These are phyloP conservation scores for Leishmania arabica DNA, from an alignment of 208 protist genomes.

Conservation along the genomic window DNA sequence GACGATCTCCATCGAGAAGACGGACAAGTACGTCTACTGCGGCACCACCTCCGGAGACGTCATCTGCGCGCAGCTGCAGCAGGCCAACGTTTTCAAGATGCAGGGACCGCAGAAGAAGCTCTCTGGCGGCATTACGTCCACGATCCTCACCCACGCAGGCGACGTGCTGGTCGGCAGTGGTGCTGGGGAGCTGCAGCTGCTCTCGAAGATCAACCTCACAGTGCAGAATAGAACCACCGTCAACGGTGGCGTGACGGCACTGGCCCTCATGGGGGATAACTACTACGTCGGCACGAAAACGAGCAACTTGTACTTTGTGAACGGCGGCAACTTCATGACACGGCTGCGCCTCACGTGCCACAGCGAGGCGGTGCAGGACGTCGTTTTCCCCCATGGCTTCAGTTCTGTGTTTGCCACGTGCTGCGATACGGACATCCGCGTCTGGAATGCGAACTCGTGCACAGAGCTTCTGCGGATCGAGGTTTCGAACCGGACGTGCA, in stretches of 20 bases:
- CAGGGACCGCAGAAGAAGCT: conserved; percentile 89
- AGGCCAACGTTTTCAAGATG: conserved; percentile 91
- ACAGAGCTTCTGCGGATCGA: conserved; percentile 95
- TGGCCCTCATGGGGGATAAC: conserved; percentile 72
- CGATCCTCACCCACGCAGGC: conserved; percentile 59
- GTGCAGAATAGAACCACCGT: conserved; percentile 70
- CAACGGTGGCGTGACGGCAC: conserved; percentile 87
- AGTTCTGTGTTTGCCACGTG: conserved; percentile 96
- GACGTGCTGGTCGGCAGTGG: conserved; percentile 93
- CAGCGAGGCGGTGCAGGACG: conserved; percentile 91
- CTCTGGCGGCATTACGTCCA: conserved; percentile 83
- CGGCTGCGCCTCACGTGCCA: conserved; percentile 95
- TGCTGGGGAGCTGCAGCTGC: conserved; percentile 85
- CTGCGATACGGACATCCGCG: conserved; percentile 92
- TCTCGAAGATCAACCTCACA: conserved; percentile 90
- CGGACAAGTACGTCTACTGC: conserved; percentile 91
- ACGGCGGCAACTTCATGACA: conserved; percentile 83
- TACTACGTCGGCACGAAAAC: conserved; percentile 90
- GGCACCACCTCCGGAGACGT: conserved; percentile 94
- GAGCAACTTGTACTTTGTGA: conserved; percentile 94
- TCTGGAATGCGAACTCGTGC: conserved; percentile 93
- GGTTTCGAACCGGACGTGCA: conserved; percentile 91
- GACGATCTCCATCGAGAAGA: conserved; percentile 80
- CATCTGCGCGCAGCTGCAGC: conserved; percentile 83
- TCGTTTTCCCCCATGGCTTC: conserved; percentile 92